Evolutionary conservation across 768 basidiomycete species (phyloP).

Genomic region (Suillus weaverae): DNA sequence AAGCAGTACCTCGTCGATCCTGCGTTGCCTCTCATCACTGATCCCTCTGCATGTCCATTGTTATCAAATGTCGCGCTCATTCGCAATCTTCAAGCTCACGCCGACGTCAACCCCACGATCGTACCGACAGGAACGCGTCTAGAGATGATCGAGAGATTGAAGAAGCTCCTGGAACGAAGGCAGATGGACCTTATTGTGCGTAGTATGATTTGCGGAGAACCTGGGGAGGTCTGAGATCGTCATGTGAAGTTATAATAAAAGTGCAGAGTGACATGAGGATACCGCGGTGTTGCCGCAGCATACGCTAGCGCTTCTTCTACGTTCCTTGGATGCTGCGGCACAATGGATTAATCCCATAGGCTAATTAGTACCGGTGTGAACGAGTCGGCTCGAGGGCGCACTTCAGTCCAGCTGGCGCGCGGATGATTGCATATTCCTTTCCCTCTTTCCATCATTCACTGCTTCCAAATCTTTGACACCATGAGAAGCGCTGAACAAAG

Average conservation of each 20-base stretch:
- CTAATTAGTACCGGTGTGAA: not conserved
- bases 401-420: no score
- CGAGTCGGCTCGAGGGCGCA: not conserved
- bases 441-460: not conserved
- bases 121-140: constrained; percentile 44
- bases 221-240: not conserved
- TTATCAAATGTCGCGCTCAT: constrained; percentile 51
- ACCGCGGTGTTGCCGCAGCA: not conserved
- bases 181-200: constrained; percentile 52
- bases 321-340: not conserved
- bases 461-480: not conserved
- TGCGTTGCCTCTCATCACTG: constrained; percentile 48
- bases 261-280: not conserved
- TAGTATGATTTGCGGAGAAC: constrained; percentile 38
- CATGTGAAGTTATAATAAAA: not conserved
- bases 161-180: constrained; percentile 45
- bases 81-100: constrained; percentile 59
- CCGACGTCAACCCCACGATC: constrained; percentile 45
- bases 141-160: constrained; percentile 52
- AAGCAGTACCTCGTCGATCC: constrained; percentile 48
- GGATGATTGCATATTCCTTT: not conserved
- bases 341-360: no score
- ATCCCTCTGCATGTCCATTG: constrained; percentile 39
- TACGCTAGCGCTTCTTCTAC: not conserved
- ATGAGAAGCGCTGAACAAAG: constrained; percentile 24